phyloP scores from a whole-genome alignment of 2,329 filamentous ascomycete species.

The Epichloe aotearoae region DNA sequence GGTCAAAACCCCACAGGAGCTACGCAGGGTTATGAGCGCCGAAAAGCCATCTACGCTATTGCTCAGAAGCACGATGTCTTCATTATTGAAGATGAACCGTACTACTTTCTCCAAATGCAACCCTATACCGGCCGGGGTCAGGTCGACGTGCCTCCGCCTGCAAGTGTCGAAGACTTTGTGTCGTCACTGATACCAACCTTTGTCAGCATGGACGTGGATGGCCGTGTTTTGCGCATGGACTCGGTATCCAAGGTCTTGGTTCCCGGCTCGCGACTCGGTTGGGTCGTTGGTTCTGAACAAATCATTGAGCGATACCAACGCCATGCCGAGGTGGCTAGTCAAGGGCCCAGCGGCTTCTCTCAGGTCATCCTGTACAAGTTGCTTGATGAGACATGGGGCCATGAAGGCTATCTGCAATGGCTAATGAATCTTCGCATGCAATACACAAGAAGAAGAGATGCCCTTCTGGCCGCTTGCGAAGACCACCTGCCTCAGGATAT shows the following conservation, averaged over 20 bases:
- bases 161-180: slow-evolving; percentile 59
- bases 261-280: slow-evolving; percentile 70
- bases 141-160: slow-evolving; percentile 39
- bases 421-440: slow-evolving; percentile 66
- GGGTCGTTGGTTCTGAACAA: slow-evolving; percentile 80
- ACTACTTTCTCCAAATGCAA: slow-evolving; percentile 87
- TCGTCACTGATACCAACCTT: slow-evolving; percentile 48
- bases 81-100: slow-evolving; percentile 88
- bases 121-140: slow-evolving; percentile 48
- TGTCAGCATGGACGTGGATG: slow-evolving; percentile 71
- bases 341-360: slow-evolving; percentile 73
- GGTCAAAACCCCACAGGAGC: slow-evolving; percentile 88
- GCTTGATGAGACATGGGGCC: slow-evolving; percentile 88
- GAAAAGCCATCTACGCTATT: slow-evolving; percentile 61
- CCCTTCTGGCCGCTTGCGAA: slow-evolving; percentile 69
- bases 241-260: slow-evolving; percentile 88
- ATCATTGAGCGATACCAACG: slow-evolving; percentile 71
- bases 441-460: slow-evolving; percentile 69
- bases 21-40: slow-evolving; percentile 56
- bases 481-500: slow-evolving; percentile 60
- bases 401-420: slow-evolving; percentile 81
- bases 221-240: slow-evolving; percentile 79
- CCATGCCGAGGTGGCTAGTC: slow-evolving; percentile 71
- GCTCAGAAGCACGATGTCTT: slow-evolving; percentile 74
- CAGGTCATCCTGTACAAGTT: slow-evolving; percentile 81